These are phyloP conservation scores for Acer saccharum DNA, from an alignment of 345 rosid genomes.

Conservation along the genomic window DNA sequence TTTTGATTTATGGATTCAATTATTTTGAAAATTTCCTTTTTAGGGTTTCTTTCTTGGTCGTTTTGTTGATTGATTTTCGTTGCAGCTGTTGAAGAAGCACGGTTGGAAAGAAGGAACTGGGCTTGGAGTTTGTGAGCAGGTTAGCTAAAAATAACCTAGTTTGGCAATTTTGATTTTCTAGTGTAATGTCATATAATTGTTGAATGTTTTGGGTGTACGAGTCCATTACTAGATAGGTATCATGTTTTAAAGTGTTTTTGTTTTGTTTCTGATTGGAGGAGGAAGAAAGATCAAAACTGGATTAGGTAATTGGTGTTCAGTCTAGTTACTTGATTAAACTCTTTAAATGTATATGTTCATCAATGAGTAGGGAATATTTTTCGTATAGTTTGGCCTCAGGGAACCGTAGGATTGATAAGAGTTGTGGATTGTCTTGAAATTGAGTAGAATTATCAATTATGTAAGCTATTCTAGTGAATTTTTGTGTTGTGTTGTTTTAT, in stretches of 20 bases:
- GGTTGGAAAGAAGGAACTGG: conserved; percentile 98
- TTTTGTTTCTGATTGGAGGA: neutral
- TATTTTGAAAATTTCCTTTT: neutral
- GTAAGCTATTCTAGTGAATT: neutral
- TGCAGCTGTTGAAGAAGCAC: conserved; percentile 87
- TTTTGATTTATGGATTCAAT: neutral
- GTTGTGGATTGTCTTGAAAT: neutral
- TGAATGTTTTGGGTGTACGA: neutral
- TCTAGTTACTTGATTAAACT: neutral
- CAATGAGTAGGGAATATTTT: neutral
- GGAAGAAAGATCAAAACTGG: neutral
- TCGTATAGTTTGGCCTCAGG: neutral
- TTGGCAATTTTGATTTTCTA: neutral
- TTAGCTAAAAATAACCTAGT: conserved; percentile 13
- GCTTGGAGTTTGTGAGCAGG: conserved; percentile 84
- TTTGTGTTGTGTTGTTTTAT: neutral
- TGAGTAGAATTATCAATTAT: neutral
- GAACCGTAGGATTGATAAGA: neutral
- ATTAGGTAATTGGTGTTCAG: neutral
- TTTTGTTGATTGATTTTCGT: neutral
- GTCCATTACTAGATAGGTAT: neutral
- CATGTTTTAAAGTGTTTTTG: too few species aligned
- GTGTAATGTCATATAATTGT: neutral
- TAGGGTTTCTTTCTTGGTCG: neutral
- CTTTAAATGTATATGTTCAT: neutral